Percentiles rank a stretch among this genome's conserved stretches.
Evolutionary conservation across 305 asterid genomes (phyloP).

Genomic region (Ilex paraguariensis): DNA sequence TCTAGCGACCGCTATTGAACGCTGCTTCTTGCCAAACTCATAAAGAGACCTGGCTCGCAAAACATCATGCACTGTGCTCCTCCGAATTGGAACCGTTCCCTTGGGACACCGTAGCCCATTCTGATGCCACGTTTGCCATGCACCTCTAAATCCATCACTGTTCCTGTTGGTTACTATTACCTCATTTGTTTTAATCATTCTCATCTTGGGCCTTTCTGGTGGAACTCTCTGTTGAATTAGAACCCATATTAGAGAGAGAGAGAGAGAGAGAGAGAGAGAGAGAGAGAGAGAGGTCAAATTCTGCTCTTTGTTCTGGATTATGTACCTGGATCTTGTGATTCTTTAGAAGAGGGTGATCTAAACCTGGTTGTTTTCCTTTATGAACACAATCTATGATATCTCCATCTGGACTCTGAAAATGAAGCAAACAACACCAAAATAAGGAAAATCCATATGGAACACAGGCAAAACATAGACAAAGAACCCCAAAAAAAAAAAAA

Average conservation of each 20-base stretch:
- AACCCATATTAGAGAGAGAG: neutral
- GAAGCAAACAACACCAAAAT: neutral
- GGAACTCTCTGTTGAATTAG: constrained; percentile 39
- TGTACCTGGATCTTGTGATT: constrained; percentile 91
- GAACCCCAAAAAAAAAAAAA: neutral
- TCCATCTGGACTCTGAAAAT: constrained; percentile 87
- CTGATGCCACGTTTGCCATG: constrained; percentile 73
- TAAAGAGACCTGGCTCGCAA: constrained; percentile 79
- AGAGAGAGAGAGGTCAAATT: neutral
- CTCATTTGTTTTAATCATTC: constrained; percentile 25
- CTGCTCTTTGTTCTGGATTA: too few relatives aligned
- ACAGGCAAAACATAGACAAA: neutral
- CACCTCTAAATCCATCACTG: constrained; percentile 11
- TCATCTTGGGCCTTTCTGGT: constrained; percentile 68
- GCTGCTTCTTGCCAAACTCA: constrained; percentile 65
- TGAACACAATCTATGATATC: constrained; percentile 90
- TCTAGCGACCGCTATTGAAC: constrained; percentile 22
- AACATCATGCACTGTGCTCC: constrained; percentile 68
- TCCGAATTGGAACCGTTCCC: constrained; percentile 82
- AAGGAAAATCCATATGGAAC: neutral
- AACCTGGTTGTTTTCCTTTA: constrained; percentile 76
- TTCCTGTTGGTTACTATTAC: constrained; percentile 19
- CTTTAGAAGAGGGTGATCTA: constrained; percentile 89
- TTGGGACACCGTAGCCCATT: constrained; percentile 71
- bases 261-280: neutral